Base-by-base conservation (phyloP, 108 stramenopile genomes). In the Seminavis robusta region DNA sequence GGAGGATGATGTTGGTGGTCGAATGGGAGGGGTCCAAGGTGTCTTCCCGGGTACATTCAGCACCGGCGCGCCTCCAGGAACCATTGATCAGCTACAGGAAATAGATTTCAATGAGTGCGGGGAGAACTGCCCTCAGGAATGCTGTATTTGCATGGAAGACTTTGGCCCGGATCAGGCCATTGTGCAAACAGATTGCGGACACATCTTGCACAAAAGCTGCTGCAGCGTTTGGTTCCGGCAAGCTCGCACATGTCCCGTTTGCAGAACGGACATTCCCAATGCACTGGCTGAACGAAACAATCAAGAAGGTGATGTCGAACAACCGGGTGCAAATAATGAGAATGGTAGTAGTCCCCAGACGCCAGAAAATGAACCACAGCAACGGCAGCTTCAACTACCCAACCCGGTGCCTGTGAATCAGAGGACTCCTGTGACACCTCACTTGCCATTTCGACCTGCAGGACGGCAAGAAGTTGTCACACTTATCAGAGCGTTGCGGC, bases 131-230 rank as follows among this genome's bases (percentile, higher is more conserved):
- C 79, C 76, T 44, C 52, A 47, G 31, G 84, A 86, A 61, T 86
- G 84, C 39, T 86, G 84, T 47, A 86, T 86, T 33, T 86, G 84
- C 51, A 81, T 86, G 75, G 73, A 67, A 38, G 73, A 80, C 17
- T 86, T 76, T 63, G 30, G 32, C n/a, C 48, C 34, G 26, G 49
- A 63, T 7, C 80, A 86, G 57, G 75, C 59, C 3, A 74, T 86
- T 29, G 80, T 86, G 25, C 69, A 67, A 38, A 88, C 87, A 2
- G 63, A 74, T 48, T 88, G 87, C 65, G 58, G 80, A 20, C 87
- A 88, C 51, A 66, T 81, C n/a, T 88, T 84, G 33, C 83, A 88
- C 57, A 84, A 84, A 53, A 60, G 59, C 13, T 88, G 83, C 47
- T 82, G 80, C 42, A 56, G 74, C n/a, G 76, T 80, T 27, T 86